Conservation (phyloP, 2,329 filamentous ascomycete genomes). For the Macrophomina pseudophaseolina region DNA sequence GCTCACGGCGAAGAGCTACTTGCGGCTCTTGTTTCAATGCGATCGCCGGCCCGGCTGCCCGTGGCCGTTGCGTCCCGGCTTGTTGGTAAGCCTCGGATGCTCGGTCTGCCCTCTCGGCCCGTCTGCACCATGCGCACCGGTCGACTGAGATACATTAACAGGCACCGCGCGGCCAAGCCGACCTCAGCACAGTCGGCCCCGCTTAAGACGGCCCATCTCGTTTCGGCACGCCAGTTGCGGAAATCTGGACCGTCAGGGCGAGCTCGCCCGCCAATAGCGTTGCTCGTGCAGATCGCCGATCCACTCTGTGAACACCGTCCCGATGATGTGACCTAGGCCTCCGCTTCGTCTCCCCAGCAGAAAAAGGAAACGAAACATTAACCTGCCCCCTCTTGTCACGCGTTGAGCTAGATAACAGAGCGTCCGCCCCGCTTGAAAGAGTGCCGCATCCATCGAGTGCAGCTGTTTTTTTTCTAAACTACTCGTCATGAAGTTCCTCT, state of each 20-base stretch:
- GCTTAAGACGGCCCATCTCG: background rate
- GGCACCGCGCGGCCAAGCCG: background rate
- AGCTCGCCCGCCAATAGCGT: background rate
- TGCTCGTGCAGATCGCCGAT: background rate
- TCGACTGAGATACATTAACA: background rate
- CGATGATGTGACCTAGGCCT: background rate
- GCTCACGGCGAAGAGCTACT: too few relatives aligned
- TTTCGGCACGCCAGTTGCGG: background rate
- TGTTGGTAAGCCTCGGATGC: slow-evolving; percentile 11
- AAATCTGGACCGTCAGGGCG: background rate
- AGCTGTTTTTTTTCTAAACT: slow-evolving; percentile 29
- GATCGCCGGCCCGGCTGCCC: background rate
- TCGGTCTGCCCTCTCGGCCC: slow-evolving; percentile 10
- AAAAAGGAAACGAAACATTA: slow-evolving; percentile 2
- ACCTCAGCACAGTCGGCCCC: background rate
- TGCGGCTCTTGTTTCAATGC: too few relatives aligned
- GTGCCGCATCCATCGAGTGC: background rate
- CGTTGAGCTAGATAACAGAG: slow-evolving; percentile 1
- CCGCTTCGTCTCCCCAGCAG: background rate
- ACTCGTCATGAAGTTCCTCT: slow-evolving; percentile 59
- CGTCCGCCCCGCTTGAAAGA: background rate
- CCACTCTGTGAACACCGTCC: background rate
- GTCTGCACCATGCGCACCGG: background rate
- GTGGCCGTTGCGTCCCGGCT: background rate
- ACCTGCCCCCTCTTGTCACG: background rate